phyloP scores from a whole-genome alignment of 1,139 yeast species.

The Saccharomyces hybrid region DNA sequence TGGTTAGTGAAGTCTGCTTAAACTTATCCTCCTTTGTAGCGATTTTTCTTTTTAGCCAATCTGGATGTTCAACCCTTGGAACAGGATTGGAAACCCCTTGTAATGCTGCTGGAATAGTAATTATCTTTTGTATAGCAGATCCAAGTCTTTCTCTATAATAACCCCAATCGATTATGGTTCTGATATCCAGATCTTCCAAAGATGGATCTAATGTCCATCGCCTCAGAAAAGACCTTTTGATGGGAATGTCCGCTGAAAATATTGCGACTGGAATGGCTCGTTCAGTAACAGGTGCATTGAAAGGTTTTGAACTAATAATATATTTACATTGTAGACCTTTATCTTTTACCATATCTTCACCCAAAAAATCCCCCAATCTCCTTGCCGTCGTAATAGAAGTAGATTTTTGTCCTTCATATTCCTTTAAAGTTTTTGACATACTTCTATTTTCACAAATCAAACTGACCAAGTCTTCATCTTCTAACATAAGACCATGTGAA shows the following conservation, averaged over 20 bases:
- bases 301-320: constrained; percentile 79
- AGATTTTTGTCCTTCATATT: constrained; percentile 85
- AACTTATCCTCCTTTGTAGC: constrained; percentile 52
- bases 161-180: constrained; percentile 87
- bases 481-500: constrained; percentile 77
- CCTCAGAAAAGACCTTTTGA: constrained; percentile 58
- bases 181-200: constrained; percentile 77
- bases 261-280: constrained; percentile 96
- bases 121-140: constrained; percentile 88
- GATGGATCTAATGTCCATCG: constrained; percentile 84
- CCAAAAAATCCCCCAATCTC: constrained; percentile 88
- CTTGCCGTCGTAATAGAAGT: constrained; percentile 94
- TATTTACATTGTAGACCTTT: constrained; percentile 95
- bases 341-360: constrained; percentile 96
- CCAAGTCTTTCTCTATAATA: constrained; percentile 88
- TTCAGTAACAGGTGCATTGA: constrained; percentile 87
- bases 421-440: constrained; percentile 87
- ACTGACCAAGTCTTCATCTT: constrained; percentile 89
- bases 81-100: constrained; percentile 91
- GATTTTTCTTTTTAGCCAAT: constrained; percentile 73
- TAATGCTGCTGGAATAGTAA: constrained; percentile 94
- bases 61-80: constrained; percentile 90
- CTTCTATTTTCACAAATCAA: constrained; percentile 94
- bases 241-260: constrained; percentile 68
- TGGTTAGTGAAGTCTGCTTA: constrained; percentile 60